Evolutionary conservation across 805 yeast species (phyloP), one percentile per base, ranked within the genome.

Genomic region (Ogataea allantospora): DNA sequence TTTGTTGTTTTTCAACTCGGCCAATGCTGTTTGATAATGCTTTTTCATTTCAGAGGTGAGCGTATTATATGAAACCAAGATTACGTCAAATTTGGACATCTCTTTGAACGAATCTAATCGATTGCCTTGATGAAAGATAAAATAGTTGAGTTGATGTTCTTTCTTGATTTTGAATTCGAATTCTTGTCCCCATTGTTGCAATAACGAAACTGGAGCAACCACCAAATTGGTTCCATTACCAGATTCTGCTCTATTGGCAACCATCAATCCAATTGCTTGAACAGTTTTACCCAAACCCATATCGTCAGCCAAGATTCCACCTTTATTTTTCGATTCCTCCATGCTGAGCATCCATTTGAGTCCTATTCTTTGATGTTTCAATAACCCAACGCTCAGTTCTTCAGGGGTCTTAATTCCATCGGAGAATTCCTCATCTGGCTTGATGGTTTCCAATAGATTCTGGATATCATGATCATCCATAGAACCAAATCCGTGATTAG

Each of bases 181-280:
- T 58, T 91, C 97, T 29, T 77, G 78, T 20, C 74, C 73, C 99
- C 99, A 91, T 50, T 89, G 96, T 29, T 80, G 68, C 35, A 91
- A 65, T 26, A 93, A 69, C 0, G 96, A 83, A 10, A 91, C 95
- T 0, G 99, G 98, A 0, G 95, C 95, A n/a, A 91, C 78, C 33
- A 91, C 75, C 43, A 91, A 66, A 22, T 80, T 86, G 0, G 87
- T 77, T 44, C 72, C 77, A 21, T n/a, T 9, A 5, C 23, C 23
- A 21, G 8, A 9, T 21, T 21, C 11, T 27, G 60, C 37, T 32
- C 50, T 57, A 50, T 71, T 63, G 2, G 77, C 66, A 38, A 81
- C 52, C 38, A 84, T 75, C 28, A 85, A 55, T 1, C 82, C 75
- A 14, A 83, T 61, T 1, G 85, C 72, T 50, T 83, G 89, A 21